A percentile compares a stretch with the other conserved stretches of the same genome.
Conservation (phyloP, 202 grass and related monocot genomes). For the Tripidium arundinaceum region DNA sequence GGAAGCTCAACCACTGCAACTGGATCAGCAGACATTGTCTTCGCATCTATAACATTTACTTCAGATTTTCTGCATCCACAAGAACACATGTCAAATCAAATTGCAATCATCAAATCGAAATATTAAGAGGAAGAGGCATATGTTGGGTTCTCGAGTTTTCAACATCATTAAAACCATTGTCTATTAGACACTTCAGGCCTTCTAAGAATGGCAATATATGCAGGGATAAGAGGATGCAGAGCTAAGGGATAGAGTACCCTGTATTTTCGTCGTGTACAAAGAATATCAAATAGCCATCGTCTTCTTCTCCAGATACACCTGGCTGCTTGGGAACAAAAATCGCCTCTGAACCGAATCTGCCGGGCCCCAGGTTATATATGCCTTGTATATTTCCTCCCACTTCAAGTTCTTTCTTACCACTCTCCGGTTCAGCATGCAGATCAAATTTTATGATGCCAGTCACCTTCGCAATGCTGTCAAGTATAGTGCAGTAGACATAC, state of each 20-base stretch:
- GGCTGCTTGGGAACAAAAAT: conserved; percentile 75
- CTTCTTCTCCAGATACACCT: conserved; percentile 67
- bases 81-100: neutral
- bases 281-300: conserved; percentile 83
- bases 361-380: conserved; percentile 69
- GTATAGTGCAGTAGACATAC: conserved; percentile 72
- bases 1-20: conserved; percentile 81
- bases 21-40: conserved; percentile 83
- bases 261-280: conserved; percentile 91
- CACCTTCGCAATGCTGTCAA: conserved; percentile 78
- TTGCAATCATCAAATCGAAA: neutral
- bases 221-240: neutral
- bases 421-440: conserved; percentile 54
- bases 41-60: conserved; percentile 87
- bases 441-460: conserved; percentile 86
- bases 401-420: conserved; percentile 66
- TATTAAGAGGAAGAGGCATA: neutral
- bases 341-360: conserved; percentile 84
- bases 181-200: neutral
- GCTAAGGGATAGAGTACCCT: conserved; percentile 47
- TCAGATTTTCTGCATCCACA: conserved; percentile 65
- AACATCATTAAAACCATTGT: neutral
- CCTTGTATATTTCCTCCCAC: conserved; percentile 68
- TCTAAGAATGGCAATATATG: no score
- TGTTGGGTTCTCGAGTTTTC: neutral